Base-by-base conservation (phyloP, 768 basidiomycete species). In the Leccinum subtestaceum region DNA sequence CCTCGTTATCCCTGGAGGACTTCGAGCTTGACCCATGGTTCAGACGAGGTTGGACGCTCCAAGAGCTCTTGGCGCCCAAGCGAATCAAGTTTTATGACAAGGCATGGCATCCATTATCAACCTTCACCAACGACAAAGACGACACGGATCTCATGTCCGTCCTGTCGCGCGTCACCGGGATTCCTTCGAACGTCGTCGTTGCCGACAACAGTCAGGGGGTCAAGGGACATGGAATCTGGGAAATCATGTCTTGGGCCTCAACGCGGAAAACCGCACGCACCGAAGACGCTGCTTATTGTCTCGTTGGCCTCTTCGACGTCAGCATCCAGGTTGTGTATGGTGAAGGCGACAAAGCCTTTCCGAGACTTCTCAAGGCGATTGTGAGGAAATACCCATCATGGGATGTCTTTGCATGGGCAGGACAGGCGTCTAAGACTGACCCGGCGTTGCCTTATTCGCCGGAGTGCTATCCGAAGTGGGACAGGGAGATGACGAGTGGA, bases 231-330 rank as follows among this genome's bases (percentile, higher is more conserved):
- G 32, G 63, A 1, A 40, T 65, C 34, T 63, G 61, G 61, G 68
- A 74, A 52, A 67, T 68, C 56, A 66, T 74, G 63, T 65, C 62
- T 0, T 75, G 72, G 72, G 72, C 74, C 17, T 56, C 74, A 13
- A 50, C 48, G 5, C 69, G 72, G 54, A 61, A 62, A 52, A 75
- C 72, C 11, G 69, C 67, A 1, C 63, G 60, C 13, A 51, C 62
- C 23, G 74, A 75, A 48, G 72, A 75, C 12, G 51, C 58, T 1
- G 67, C 74, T 0, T 74, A 74, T 49, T 69, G 60, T 10, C 59
- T 74, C 4, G 61, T 60, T 10, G 74, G 72, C n/a, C 52, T 74
- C 31, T 70, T 74, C 17, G 56, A 64, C 31, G 60, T 72, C 36
- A 54, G 60, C 53, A 54, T 65, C 17, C 51, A 62, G 5, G 58